Conservation (phyloP, 805 yeast genomes). For the Wickerhamiella sergipiensis region DNA sequence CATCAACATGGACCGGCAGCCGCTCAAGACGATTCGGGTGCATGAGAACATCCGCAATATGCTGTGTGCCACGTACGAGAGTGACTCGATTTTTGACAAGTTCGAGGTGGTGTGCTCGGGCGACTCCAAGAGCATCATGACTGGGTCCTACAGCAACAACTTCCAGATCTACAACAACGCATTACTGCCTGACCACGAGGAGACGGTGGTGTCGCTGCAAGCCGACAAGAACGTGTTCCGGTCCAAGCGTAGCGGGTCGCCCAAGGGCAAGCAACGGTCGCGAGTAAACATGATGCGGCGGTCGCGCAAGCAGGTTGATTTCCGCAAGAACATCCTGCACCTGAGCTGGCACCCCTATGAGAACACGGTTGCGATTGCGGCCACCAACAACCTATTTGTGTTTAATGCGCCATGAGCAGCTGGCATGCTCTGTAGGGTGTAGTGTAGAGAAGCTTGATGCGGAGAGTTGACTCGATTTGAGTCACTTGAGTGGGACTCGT, state of each 20-base stretch:
- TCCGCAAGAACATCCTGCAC: constrained; percentile 86
- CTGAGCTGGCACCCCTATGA: constrained; percentile 98
- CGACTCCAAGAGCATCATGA: constrained; percentile 82
- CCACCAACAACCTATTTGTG: constrained; percentile 66
- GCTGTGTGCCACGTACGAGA: constrained; percentile 93
- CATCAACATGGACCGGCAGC: constrained; percentile 89
- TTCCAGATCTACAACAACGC: constrained; percentile 93
- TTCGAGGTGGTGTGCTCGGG: constrained; percentile 94
- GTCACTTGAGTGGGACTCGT: no score
- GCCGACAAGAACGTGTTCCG: constrained; percentile 97
- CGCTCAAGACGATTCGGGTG: constrained; percentile 84
- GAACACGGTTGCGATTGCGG: constrained; percentile 94
- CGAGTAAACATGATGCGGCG: constrained; percentile 38
- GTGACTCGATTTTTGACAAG: constrained; percentile 96
- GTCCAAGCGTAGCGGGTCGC: constrained; percentile 44
- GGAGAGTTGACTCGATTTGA: no score
- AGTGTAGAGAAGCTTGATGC: background rate
- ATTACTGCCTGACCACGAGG: constrained; percentile 15
- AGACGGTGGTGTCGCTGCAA: constrained; percentile 67
- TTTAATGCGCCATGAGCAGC: constrained; percentile 18
- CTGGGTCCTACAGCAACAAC: constrained; percentile 94
- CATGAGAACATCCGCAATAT: constrained; percentile 90
- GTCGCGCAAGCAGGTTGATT: constrained; percentile 69
- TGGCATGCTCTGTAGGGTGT: background rate
- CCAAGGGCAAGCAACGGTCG: constrained; percentile 11